Evolutionary conservation across 768 basidiomycete species (phyloP).

Genomic region (Hygrophorus russula): DNA sequence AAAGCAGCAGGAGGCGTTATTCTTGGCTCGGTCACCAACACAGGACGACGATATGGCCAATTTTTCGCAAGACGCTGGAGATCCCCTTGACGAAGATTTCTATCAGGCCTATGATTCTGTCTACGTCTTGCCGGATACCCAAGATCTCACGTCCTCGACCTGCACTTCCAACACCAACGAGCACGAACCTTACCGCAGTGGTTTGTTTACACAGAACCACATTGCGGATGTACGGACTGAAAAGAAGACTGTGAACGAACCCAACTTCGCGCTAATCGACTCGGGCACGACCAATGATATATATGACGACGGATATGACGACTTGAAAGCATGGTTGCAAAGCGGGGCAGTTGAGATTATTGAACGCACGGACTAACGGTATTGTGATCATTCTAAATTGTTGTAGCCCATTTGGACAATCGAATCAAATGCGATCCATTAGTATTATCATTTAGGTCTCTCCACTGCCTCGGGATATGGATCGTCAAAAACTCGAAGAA

Average conservation of each 20-base stretch:
- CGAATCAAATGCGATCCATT: not conserved
- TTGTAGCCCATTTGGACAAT: not conserved
- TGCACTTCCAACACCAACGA: not conserved
- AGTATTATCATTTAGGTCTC: constrained; percentile 5
- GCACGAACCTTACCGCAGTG: not conserved
- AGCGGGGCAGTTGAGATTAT: constrained; percentile 53
- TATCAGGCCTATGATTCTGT: constrained; percentile 18
- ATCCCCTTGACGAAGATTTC: constrained; percentile 16
- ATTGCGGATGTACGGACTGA: too few relatives aligned
- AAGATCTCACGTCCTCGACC: too few relatives aligned
- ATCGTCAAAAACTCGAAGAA: constrained; percentile 49
- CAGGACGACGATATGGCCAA: not conserved
- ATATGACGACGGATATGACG: constrained; percentile 23
- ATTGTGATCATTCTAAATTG: not conserved
- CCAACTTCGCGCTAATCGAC: too few relatives aligned
- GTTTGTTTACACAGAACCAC: not conserved
- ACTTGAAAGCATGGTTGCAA: constrained; percentile 57
- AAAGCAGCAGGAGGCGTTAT: too few relatives aligned
- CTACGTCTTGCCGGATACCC: not conserved
- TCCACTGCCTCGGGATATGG: constrained; percentile 16
- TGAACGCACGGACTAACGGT: constrained; percentile 7
- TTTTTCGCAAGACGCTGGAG: not conserved
- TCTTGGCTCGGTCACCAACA: not conserved
- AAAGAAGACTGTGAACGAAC: too few relatives aligned
- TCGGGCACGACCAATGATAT: not conserved